A percentile compares a stretch with the other conserved stretches of the same genome.
Evolutionary conservation across 805 yeast species (phyloP).

Genomic region (Candida arabinofermentans): DNA sequence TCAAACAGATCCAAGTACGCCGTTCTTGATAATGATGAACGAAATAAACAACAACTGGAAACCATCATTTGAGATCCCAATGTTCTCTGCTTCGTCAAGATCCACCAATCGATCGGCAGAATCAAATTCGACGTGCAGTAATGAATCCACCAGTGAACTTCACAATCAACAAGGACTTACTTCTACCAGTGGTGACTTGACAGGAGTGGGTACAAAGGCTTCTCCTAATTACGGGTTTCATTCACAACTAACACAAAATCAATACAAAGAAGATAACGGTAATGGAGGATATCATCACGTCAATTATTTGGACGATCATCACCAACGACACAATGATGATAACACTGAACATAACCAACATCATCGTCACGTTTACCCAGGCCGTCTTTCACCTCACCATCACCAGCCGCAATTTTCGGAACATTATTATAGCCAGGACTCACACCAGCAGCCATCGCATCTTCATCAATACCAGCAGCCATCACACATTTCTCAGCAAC

Average conservation of each 20-base stretch:
- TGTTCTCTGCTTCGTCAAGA: background rate
- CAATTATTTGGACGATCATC: background rate
- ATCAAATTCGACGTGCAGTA: background rate
- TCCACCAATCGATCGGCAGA: background rate
- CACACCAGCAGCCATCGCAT: background rate
- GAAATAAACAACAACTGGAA: constrained; percentile 16
- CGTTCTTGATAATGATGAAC: constrained; percentile 3
- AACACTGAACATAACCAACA: background rate
- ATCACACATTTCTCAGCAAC: background rate
- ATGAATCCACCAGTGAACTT: background rate
- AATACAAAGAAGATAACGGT: background rate
- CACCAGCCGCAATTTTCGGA: background rate
- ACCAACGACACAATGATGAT: too few species aligned
- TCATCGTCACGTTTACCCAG: background rate
- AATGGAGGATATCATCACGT: background rate
- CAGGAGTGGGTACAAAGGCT: too few species aligned
- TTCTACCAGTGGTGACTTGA: too few species aligned
- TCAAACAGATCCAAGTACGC: background rate
- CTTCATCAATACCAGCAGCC: background rate
- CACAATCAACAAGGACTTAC: background rate
- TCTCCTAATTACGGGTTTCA: too few species aligned
- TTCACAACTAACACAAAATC: too few species aligned
- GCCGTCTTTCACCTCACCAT: background rate
- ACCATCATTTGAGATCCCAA: constrained; percentile 11
- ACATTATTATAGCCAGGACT: background rate